Base-by-base conservation (phyloP, 2,329 filamentous ascomycete genomes). In the Exophiala calicioides region DNA sequence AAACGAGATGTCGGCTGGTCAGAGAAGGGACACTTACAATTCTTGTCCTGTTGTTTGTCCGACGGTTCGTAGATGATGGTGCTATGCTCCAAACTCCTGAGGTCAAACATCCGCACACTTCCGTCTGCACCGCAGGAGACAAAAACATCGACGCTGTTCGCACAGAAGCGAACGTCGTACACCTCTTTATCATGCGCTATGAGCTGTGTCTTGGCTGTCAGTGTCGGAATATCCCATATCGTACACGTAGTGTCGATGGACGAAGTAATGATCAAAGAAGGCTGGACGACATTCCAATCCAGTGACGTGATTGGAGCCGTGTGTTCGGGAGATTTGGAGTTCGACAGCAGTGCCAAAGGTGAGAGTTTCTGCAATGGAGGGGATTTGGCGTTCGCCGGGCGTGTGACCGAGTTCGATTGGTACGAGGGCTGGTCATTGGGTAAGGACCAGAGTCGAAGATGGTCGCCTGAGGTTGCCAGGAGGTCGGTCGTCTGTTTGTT, bases 171-270 rank as follows among this genome's bases (percentile, higher is more conserved):
- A 36, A 98, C 93, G 65, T 98, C 93, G 62, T 95, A 98, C 4
- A 98, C 93, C 69, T 98, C 93, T 69, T 97, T 97, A 71, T 98
- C 93, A 67, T 98, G 93, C 15, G 93, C 93, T 68, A 98, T 98
- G 34, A 98, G 76, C 67, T 98, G 93, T 2, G 93, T 98, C 72
- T 98, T 98, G 41, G 93, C 93, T 1, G 93, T 98, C 53, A 98
- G 76, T 1, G 93, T 96, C 3, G 93, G 93, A 45, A 98, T 98
- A 66, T 98, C 93, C 93, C 93, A 98, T 57, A 98, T 98, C 3
- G 93, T 98, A 71, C 93, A 98, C 4, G 93, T 98, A 1, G 93
- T 98, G 65, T 98, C 93, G 62, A 98, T 98, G 66, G 90, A 97
- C 3, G 90, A 96, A 1, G 93, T 98, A 62, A 98, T 98, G 64